Conservation (phyloP, 2,329 filamentous ascomycete species). For the Drechslerella coelobrocha region DNA sequence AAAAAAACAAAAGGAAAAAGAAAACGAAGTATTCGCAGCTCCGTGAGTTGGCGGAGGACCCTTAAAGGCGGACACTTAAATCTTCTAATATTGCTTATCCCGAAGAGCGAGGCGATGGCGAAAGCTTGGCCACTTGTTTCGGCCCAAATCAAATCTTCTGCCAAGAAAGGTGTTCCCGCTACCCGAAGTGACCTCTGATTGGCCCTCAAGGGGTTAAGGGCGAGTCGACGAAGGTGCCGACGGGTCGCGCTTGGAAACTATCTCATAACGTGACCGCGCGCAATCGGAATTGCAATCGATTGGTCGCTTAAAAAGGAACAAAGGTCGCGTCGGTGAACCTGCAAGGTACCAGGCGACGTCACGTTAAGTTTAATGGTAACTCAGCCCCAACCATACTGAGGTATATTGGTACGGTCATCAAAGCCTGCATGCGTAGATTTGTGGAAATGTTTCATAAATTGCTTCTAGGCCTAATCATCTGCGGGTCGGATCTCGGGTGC, state of each 20-base stretch:
- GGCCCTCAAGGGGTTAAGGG: neutral
- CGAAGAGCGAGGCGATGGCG: neutral
- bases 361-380: neutral
- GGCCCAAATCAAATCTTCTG: neutral
- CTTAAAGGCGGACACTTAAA: neutral
- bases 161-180: neutral
- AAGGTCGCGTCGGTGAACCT: neutral
- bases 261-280: slow-evolving; percentile 4
- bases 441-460: neutral
- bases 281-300: neutral
- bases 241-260: neutral
- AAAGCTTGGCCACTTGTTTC: neutral
- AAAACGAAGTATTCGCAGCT: neutral
- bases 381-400: neutral
- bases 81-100: neutral
- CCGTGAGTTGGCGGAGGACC: neutral
- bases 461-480: neutral
- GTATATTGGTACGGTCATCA: no score
- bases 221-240: neutral
- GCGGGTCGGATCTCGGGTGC: no score
- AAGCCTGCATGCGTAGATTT: no score
- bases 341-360: no score
- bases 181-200: neutral
- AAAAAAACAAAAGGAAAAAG: no score
- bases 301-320: neutral